phyloP scores from a whole-genome alignment of 805 yeast species.

The Kluyveromyces dobzhanskii region DNA sequence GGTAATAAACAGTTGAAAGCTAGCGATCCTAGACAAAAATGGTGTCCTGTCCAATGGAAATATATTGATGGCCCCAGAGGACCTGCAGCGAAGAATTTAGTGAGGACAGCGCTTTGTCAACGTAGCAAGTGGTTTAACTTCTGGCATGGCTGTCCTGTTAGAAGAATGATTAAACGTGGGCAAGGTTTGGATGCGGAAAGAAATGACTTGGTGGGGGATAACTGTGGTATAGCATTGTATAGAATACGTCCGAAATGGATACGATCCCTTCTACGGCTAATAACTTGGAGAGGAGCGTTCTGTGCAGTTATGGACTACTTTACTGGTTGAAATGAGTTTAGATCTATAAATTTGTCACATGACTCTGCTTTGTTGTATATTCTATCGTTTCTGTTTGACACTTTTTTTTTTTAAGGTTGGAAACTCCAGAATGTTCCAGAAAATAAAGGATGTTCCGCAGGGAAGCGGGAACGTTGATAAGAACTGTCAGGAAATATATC shows the following conservation, averaged over 20 bases:
- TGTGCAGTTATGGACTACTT: constrained; percentile 45
- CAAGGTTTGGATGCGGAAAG: constrained; percentile 67
- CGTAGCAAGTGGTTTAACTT: constrained; percentile 89
- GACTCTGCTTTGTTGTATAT: background rate
- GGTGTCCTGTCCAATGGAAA: constrained; percentile 84
- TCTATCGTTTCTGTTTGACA: too few relatives aligned
- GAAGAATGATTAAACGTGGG: constrained; percentile 69
- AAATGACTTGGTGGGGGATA: constrained; percentile 55
- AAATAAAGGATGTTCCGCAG: background rate
- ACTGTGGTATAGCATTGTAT: constrained; percentile 62
- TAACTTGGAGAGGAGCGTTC: constrained; percentile 57
- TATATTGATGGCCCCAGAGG: constrained; percentile 93
- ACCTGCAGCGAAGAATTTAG: constrained; percentile 71
- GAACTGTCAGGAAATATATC: too few relatives aligned
- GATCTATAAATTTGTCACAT: background rate
- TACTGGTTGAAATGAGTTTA: constrained; percentile 23
- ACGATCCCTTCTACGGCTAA: constrained; percentile 36
- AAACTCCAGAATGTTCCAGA: background rate
- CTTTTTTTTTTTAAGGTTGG: background rate
- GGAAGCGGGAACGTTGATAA: too few relatives aligned
- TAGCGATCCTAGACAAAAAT: constrained; percentile 69
- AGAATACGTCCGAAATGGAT: constrained; percentile 46
- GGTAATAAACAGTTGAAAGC: constrained; percentile 69
- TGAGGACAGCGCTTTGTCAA: constrained; percentile 69
- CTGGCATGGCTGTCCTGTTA: constrained; percentile 71